Evolutionary conservation across 2,329 filamentous ascomycete genomes (phyloP).

Genomic region (Epichloe gansuensis): DNA sequence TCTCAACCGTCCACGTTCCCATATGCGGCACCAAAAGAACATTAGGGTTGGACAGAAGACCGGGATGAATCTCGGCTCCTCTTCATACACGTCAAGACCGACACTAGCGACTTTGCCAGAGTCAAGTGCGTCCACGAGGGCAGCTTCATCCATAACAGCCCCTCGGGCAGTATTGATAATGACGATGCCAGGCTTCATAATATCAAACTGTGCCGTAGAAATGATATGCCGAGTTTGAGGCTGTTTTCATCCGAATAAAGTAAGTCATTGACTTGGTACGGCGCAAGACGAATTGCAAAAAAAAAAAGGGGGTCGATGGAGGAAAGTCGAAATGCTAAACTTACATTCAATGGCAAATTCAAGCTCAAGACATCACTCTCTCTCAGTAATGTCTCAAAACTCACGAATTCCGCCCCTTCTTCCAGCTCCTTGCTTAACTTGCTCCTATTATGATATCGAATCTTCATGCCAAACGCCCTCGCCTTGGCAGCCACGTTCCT

Average conservation of each 20-base stretch:
- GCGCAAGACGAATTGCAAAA: background rate
- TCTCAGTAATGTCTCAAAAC: slow-evolving; percentile 58
- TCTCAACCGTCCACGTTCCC: slow-evolving; percentile 69
- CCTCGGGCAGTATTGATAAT: slow-evolving; percentile 77
- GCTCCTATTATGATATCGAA: slow-evolving; percentile 63
- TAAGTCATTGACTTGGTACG: no score
- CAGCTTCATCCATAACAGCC: slow-evolving; percentile 70
- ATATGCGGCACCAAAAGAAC: slow-evolving; percentile 74
- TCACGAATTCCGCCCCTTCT: slow-evolving; percentile 52
- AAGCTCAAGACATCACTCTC: slow-evolving; percentile 67
- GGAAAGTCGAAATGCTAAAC: slow-evolving; percentile 22
- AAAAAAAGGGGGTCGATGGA: background rate
- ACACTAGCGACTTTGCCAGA: slow-evolving; percentile 56
- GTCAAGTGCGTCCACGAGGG: slow-evolving; percentile 61
- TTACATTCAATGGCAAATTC: slow-evolving; percentile 71
- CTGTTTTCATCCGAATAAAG: slow-evolving; percentile 16
- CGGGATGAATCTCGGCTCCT: slow-evolving; percentile 65
- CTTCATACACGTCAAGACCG: slow-evolving; percentile 73
- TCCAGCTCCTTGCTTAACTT: slow-evolving; percentile 43
- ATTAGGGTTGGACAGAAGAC: slow-evolving; percentile 55
- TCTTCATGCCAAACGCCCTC: slow-evolving; percentile 61
- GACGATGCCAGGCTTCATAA: slow-evolving; percentile 68
- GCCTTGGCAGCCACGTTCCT: slow-evolving; percentile 65
- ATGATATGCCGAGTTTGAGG: slow-evolving; percentile 63
- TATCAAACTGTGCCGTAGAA: slow-evolving; percentile 53